Evolutionary conservation across 129 eudicot genomes (phyloP).

Genomic region (Deinandra increscens): DNA sequence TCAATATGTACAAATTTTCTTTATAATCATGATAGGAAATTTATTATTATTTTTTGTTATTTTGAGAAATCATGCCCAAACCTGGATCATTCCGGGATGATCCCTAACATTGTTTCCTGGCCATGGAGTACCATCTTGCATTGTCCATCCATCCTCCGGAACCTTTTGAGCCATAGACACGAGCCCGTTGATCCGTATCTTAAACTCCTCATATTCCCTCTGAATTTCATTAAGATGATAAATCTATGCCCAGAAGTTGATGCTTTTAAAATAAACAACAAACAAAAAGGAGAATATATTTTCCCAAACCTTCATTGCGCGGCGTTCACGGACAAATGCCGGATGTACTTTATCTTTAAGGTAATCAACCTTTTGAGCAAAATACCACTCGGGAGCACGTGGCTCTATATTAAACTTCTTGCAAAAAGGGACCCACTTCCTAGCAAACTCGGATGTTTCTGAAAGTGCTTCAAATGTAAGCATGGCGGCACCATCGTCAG

Average conservation of each 20-base stretch:
- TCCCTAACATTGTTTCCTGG: conserved; percentile 80
- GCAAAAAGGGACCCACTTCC: conserved; percentile 86
- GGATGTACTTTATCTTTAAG: conserved; percentile 71
- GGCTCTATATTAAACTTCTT: conserved; percentile 74
- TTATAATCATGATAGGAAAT: neutral
- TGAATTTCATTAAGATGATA: conserved; percentile 22
- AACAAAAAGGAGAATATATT: neutral
- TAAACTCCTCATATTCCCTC: conserved; percentile 78
- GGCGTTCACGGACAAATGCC: conserved; percentile 68
- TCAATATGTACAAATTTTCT: neutral
- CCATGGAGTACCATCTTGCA: conserved; percentile 87
- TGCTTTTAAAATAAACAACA: conserved; percentile 5
- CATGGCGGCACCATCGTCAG: conserved; percentile 89
- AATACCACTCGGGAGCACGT: conserved; percentile 84
- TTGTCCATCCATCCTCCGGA: conserved; percentile 83
- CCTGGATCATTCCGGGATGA: conserved; percentile 93
- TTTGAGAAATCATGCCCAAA: neutral
- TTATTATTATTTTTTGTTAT: no score
- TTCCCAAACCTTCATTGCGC: conserved; percentile 60
- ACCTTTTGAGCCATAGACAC: conserved; percentile 71
- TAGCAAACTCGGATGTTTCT: conserved; percentile 66
- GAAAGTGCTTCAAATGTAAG: conserved; percentile 74
- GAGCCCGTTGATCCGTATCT: conserved; percentile 58
- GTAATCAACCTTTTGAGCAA: conserved; percentile 68
- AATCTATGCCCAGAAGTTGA: neutral